phyloP scores from a whole-genome alignment of 257 asterid genomes.

The Fraxinus cuspidata region DNA sequence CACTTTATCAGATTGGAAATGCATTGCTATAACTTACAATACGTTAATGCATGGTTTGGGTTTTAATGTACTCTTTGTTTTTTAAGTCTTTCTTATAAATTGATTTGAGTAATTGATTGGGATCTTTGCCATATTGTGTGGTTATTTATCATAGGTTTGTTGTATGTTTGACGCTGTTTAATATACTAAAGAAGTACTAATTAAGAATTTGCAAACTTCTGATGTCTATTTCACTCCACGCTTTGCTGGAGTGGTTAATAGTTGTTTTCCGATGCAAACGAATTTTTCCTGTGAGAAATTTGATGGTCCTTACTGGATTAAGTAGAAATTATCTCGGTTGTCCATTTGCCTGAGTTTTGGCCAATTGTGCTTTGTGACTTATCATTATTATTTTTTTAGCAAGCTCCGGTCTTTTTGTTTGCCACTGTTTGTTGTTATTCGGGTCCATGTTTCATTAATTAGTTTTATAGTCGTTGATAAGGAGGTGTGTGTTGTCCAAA shows the following conservation, averaged over 20 bases:
- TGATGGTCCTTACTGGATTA: no score
- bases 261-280: no score
- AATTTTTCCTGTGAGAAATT: no score
- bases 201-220: background rate
- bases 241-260: background rate
- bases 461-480: background rate
- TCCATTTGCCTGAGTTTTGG: background rate
- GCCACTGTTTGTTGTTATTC: background rate
- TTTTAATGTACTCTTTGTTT: background rate
- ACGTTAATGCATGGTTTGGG: background rate
- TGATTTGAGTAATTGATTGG: background rate
- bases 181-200: background rate
- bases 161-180: background rate
- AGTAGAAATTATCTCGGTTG: background rate
- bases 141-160: background rate
- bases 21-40: constrained; percentile 6
- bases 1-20: background rate
- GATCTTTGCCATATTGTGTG: background rate
- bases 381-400: background rate
- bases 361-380: background rate
- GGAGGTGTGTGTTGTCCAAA: background rate
- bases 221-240: background rate
- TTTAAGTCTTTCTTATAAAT: background rate
- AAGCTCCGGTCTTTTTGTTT: background rate
- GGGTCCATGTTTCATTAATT: background rate